A percentile compares a stretch with the other conserved stretches of the same genome.
Evolutionary conservation across 108 stramenopile species (phyloP).

Genomic region (Mediolabrus comicus): DNA sequence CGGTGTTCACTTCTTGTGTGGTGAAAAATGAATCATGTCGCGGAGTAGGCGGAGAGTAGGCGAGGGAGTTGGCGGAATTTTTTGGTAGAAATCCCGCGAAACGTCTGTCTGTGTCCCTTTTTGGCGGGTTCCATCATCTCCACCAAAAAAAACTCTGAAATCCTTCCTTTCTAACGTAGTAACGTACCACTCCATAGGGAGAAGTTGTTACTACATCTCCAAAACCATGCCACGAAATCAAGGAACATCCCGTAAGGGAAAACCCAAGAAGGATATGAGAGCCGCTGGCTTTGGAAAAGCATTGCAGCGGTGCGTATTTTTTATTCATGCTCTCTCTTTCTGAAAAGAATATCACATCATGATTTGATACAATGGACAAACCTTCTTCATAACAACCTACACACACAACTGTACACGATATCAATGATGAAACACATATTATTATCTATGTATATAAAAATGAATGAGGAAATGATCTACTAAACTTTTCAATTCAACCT

Average conservation of each 20-base stretch:
- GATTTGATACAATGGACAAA: too few species aligned
- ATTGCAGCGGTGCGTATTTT: constrained; percentile 53
- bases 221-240: constrained; percentile 81
- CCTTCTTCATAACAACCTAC: not conserved
- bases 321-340: not conserved
- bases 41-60: too few species aligned
- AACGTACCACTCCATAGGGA: too few species aligned
- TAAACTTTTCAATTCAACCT: constrained; percentile 37
- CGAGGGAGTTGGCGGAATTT: too few species aligned
- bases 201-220: too few species aligned
- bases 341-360: not conserved
- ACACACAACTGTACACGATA: not conserved
- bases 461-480: constrained; percentile 44
- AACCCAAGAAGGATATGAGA: constrained; percentile 84
- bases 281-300: constrained; percentile 84
- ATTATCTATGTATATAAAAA: constrained; percentile 1
- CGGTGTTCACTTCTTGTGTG: too few species aligned
- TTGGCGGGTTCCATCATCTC: too few species aligned
- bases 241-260: constrained; percentile 91
- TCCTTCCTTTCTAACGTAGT: too few species aligned
- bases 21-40: too few species aligned
- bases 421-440: not conserved
- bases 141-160: too few species aligned
- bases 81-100: too few species aligned
- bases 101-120: too few species aligned